Evolutionary conservation across 2,329 filamentous ascomycete genomes (phyloP), one percentile per base, ranked within the genome.

Genomic region (Cladosporium sp.): DNA sequence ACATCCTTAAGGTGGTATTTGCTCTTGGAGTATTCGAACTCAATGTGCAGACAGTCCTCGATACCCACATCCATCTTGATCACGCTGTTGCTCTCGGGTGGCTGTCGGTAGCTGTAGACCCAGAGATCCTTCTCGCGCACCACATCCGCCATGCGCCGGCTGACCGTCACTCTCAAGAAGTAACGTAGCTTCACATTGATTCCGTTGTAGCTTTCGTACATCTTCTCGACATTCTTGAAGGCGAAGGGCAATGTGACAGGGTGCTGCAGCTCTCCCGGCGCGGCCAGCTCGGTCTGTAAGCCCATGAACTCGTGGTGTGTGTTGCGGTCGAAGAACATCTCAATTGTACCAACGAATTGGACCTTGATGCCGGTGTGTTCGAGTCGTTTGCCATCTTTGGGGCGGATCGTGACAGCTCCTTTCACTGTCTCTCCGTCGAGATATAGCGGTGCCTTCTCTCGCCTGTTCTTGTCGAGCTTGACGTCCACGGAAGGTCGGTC

Each of bases 61-160:
- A 99, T 99, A 59, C 94, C 94, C 60, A 99, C 94, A 73, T 99
- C 94, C 94, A 99, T 99, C 84, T 99, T 99, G 82, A 99, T 99
- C 67, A 90, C 92, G 77, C 87, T 92, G 81, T 97, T 99, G 76
- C 92, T 95, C 84, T 99, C 94, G 17, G 94, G 94, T 19, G 94
- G 93, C 80, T 97, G 93, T 74, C 92, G 88, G 82, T 99, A 99
- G 64, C 88, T 94, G 81, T 99, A 99, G 58, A 99, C 95, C 95
- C 95, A 99, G 65, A 99, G 89, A 75, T 99, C 95, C 84, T 99
- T 99, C 78, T 99, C 95, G 68, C 95, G 89, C 70, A 97, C 91
- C 59, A 99, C 93, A 73, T 99, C 94, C 69, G 92, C 91, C 92
- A 99, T 97, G 73, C 94, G 87, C 70, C 94, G 86, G 54, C 92